Conservation (phyloP, 2,329 filamentous ascomycete species). For the Fusarium sp. region DNA sequence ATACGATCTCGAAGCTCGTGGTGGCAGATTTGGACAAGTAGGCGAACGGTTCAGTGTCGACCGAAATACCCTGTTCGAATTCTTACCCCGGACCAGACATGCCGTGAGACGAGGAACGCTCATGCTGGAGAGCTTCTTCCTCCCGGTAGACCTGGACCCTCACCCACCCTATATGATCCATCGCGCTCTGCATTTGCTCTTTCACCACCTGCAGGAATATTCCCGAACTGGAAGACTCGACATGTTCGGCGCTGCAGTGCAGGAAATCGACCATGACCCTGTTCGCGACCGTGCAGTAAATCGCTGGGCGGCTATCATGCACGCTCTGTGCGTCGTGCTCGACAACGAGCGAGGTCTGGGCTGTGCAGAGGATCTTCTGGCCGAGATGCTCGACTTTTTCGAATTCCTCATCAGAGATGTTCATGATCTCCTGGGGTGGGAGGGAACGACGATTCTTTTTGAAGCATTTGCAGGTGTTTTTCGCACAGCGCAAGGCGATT, state of each 20-base stretch:
- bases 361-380: slow-evolving; percentile 46
- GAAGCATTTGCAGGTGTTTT: slow-evolving; percentile 45
- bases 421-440: slow-evolving; percentile 28
- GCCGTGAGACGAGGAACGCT: slow-evolving; percentile 29
- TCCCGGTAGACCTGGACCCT: background rate
- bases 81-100: slow-evolving; percentile 32
- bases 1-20: slow-evolving; percentile 14
- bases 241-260: slow-evolving; percentile 35
- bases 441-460: slow-evolving; percentile 38
- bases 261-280: slow-evolving; percentile 21
- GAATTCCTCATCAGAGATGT: slow-evolving; percentile 41
- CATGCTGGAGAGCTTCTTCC: slow-evolving; percentile 31
- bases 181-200: slow-evolving; percentile 37
- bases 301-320: slow-evolving; percentile 34
- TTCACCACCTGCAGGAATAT: slow-evolving; percentile 32
- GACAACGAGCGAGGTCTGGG: slow-evolving; percentile 47
- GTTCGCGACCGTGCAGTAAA: slow-evolving; percentile 7
- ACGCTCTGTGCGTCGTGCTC: slow-evolving; percentile 48
- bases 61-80: slow-evolving; percentile 13
- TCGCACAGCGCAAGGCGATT: slow-evolving; percentile 14
- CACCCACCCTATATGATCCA: slow-evolving; percentile 21
- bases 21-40: slow-evolving; percentile 13
- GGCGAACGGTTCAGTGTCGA: slow-evolving; percentile 30
- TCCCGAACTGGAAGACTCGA: slow-evolving; percentile 27
- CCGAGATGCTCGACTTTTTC: slow-evolving; percentile 45